Evolutionary conservation across 1,284 basidiomycete genomes (phyloP).

Genomic region (Coriolopsis trogii): DNA sequence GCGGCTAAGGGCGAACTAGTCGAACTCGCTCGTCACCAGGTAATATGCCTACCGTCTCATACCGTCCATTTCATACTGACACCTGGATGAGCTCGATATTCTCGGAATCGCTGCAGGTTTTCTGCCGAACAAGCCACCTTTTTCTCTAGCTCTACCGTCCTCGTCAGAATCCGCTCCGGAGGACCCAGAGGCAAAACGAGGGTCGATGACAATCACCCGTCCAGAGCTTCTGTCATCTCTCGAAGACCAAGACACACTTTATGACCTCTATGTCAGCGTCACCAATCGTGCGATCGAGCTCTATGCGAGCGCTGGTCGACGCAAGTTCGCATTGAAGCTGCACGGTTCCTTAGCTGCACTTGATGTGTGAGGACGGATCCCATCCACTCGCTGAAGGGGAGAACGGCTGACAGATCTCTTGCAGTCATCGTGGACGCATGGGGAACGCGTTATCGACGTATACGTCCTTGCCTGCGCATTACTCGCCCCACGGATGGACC

Average conservation of each 20-base stretch:
- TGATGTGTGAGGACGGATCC: conserved; percentile 68
- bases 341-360: conserved; percentile 86
- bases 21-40: conserved; percentile 82
- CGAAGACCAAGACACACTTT: conserved; percentile 61
- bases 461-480: conserved; percentile 79
- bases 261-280: conserved; percentile 70
- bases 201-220: conserved; percentile 56
- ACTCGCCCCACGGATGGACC: conserved; percentile 78
- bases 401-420: no score
- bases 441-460: conserved; percentile 68
- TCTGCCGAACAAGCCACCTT: conserved; percentile 74
- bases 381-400: no score
- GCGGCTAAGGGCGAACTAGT: conserved; percentile 82
- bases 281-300: conserved; percentile 84
- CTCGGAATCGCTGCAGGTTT: conserved; percentile 76
- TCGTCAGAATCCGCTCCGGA: conserved; percentile 21
- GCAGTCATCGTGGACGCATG: conserved; percentile 68
- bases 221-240: conserved; percentile 68
- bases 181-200: conserved; percentile 24
- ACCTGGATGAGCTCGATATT: conserved; percentile 66
- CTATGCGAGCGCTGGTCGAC: conserved; percentile 79
- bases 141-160: conserved; percentile 49
- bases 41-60: conserved; percentile 34
- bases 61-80: not conserved
- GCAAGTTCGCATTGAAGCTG: conserved; percentile 83